Evolutionary conservation across 75 land plant species (phyloP).

Genomic region (Cunninghamia lanceolata): DNA sequence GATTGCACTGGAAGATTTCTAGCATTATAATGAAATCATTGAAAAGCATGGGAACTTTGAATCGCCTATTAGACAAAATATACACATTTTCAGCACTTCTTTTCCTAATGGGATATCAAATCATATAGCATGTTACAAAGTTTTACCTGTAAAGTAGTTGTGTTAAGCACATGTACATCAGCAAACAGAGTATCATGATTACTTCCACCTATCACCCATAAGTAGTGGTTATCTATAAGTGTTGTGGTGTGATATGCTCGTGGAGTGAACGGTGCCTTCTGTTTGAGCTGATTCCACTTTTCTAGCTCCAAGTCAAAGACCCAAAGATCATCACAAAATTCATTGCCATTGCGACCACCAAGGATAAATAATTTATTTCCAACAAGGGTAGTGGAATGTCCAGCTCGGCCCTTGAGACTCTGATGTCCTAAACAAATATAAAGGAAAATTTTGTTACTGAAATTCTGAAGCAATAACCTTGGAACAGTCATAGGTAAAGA

Average conservation of each 20-base stretch:
- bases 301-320: conserved; percentile 38
- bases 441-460: not conserved
- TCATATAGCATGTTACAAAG: not conserved
- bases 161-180: conserved; percentile 46
- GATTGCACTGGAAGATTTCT: not conserved
- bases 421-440: conserved; percentile 22
- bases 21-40: not conserved
- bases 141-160: conserved; percentile 32
- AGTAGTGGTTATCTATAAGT: conserved; percentile 22
- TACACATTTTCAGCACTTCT: not conserved
- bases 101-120: not conserved
- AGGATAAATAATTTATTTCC: conserved; percentile 38
- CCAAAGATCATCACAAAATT: conserved; percentile 46
- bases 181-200: conserved; percentile 25
- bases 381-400: conserved; percentile 44
- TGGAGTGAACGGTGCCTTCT: conserved; percentile 27
- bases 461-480: not conserved
- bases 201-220: conserved; percentile 54
- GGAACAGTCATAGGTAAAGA: not conserved
- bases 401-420: conserved; percentile 41
- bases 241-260: conserved; percentile 53
- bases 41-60: not conserved
- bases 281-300: conserved; percentile 37
- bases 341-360: conserved; percentile 47
- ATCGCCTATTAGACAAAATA: not conserved